These are phyloP conservation scores for Nicotiana tabacum DNA, from an alignment of 257 asterid genomes.

Conservation along the genomic window DNA sequence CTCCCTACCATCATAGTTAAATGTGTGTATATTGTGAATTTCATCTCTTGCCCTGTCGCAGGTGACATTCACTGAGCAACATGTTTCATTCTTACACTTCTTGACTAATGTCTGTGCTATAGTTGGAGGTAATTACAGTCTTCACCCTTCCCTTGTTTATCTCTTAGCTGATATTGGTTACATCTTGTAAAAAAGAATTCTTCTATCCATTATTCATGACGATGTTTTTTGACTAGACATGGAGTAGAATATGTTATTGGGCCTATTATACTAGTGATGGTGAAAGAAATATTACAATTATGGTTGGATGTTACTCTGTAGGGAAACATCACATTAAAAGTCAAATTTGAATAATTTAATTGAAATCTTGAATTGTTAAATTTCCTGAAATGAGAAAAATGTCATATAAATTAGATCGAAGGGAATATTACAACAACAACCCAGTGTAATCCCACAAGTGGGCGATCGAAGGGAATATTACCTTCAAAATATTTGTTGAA, in stretches of 20 bases:
- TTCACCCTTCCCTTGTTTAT: neutral
- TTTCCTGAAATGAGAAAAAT: neutral
- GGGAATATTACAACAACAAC: neutral
- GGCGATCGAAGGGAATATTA: neutral
- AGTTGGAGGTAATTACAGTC: slow-evolving; percentile 64
- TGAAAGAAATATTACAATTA: neutral
- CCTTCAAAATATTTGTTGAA: neutral
- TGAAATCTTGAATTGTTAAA: neutral
- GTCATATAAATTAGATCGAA: neutral
- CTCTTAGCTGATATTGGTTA: neutral
- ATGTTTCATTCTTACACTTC: slow-evolving; percentile 80
- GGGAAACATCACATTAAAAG: neutral
- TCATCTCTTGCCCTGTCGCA: slow-evolving; percentile 18
- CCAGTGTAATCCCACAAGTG: too few relatives aligned
- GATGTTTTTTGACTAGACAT: neutral
- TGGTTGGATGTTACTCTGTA: neutral
- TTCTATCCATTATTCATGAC: neutral
- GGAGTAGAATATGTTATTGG: neutral
- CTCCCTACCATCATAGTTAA: neutral
- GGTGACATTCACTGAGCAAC: slow-evolving; percentile 85
- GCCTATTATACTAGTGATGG: neutral
- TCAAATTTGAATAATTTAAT: neutral
- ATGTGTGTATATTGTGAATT: neutral
- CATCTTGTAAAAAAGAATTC: neutral
- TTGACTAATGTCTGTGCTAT: slow-evolving; percentile 93